These are phyloP conservation scores for Oldenlandia corymbosa DNA, from an alignment of 257 asterid species.

Conservation along the genomic window DNA sequence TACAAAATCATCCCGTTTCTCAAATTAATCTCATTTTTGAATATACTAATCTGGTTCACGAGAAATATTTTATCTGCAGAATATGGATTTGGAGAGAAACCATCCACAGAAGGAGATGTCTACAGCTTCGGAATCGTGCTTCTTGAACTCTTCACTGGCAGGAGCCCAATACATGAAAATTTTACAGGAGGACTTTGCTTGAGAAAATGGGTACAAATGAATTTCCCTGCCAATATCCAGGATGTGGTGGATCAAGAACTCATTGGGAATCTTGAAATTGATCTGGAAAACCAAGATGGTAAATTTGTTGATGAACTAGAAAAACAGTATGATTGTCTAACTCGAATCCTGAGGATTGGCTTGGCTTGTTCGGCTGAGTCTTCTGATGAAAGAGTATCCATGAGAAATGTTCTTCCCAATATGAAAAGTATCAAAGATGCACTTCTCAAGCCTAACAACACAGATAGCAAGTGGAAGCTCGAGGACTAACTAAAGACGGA, in stretches of 20 bases:
- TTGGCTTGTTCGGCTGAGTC: slow-evolving; percentile 41
- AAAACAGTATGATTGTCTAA: slow-evolving; percentile 21
- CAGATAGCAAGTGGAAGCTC: neutral
- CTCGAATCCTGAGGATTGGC: slow-evolving; percentile 30
- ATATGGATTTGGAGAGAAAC: slow-evolving; percentile 45
- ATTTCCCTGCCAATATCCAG: slow-evolving; percentile 29
- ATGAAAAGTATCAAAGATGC: slow-evolving; percentile 23
- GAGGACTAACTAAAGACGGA: too few species aligned
- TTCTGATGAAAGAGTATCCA: slow-evolving; percentile 30
- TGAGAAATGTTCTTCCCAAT: slow-evolving; percentile 35
- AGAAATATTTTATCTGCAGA: slow-evolving; percentile 27
- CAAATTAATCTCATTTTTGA: too few species aligned
- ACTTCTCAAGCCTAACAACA: too few species aligned
- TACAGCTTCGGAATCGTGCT: slow-evolving; percentile 59
- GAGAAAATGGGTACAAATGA: slow-evolving; percentile 43
- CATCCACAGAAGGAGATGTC: slow-evolving; percentile 53
- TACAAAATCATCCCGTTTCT: neutral
- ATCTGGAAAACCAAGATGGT: neutral
- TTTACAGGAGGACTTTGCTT: slow-evolving; percentile 38
- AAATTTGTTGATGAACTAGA: slow-evolving; percentile 8
- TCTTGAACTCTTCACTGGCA: slow-evolving; percentile 49
- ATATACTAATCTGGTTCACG: neutral
- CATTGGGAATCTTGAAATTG: slow-evolving; percentile 9
- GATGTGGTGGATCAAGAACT: slow-evolving; percentile 35
- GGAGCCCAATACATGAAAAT: slow-evolving; percentile 37